A percentile compares a stretch with the other conserved stretches of the same genome.
phyloP scores from a whole-genome alignment of 495 filamentous ascomycete genomes.

The Tuber magnatum region DNA sequence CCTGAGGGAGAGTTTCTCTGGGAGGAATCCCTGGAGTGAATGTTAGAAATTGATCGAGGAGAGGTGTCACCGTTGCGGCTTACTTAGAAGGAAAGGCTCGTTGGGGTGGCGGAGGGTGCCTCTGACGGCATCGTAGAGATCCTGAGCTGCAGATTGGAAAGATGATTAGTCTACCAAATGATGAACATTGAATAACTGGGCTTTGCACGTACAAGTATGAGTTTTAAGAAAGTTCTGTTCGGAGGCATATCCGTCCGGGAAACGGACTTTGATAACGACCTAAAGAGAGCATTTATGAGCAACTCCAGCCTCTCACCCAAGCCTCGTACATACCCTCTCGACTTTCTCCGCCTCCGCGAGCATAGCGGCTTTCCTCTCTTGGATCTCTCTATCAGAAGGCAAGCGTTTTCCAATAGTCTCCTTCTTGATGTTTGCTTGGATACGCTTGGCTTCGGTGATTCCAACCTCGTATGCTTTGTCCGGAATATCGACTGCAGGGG shows the following conservation, averaged over 20 bases:
- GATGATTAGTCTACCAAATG: constrained; percentile 41
- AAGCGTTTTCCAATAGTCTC: constrained; percentile 61
- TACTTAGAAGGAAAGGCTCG: constrained; percentile 50
- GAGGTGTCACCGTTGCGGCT: constrained; percentile 6
- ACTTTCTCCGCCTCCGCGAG: constrained; percentile 57
- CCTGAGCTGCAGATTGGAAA: constrained; percentile 42
- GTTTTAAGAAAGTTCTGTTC: constrained; percentile 34
- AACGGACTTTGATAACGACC: constrained; percentile 70
- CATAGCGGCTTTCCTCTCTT: constrained; percentile 52
- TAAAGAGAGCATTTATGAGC: constrained; percentile 17
- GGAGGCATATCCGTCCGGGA: constrained; percentile 62
- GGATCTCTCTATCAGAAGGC: constrained; percentile 60
- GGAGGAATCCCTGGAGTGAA: constrained; percentile 36
- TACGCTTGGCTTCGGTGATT: constrained; percentile 73
- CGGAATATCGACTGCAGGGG: constrained; percentile 46
- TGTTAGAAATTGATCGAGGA: constrained; percentile 9
- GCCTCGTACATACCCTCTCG: constrained; percentile 45
- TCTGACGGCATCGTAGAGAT: constrained; percentile 37
- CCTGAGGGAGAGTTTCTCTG: constrained; percentile 45
- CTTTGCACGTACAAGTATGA: constrained; percentile 15
- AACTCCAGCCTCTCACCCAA: neutral
- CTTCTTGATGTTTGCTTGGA: constrained; percentile 63
- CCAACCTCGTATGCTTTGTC: constrained; percentile 75
- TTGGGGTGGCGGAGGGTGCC: constrained; percentile 41
- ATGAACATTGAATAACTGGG: constrained; percentile 48